Conservation (phyloP, 2,329 filamentous ascomycete genomes). For the Thermomyces lanuginosus region DNA sequence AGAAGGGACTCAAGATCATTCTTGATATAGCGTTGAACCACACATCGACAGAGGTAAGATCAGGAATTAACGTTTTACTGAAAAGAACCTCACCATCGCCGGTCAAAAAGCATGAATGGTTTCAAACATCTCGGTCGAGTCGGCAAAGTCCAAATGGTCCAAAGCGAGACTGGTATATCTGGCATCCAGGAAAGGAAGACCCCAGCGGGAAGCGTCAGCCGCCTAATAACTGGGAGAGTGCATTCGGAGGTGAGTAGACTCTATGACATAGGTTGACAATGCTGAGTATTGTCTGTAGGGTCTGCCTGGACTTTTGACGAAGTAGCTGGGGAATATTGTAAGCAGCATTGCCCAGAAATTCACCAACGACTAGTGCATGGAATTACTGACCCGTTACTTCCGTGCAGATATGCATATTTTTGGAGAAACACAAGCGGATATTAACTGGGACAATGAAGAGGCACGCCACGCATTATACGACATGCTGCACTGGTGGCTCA, state of each 20-base stretch:
- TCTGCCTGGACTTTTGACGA: constrained; percentile 43
- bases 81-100: background rate
- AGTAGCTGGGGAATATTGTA: constrained; percentile 46
- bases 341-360: constrained; percentile 2
- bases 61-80: background rate
- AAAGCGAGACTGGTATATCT: constrained; percentile 9
- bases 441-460: constrained; percentile 61
- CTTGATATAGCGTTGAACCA: constrained; percentile 34
- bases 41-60: constrained; percentile 15
- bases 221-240: constrained; percentile 5
- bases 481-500: constrained; percentile 58
- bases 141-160: background rate
- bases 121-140: constrained; percentile 4
- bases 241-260: constrained; percentile 3
- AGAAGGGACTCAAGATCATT: constrained; percentile 33
- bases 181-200: constrained; percentile 9
- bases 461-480: constrained; percentile 51
- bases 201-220: constrained; percentile 1
- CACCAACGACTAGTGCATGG: too few relatives aligned
- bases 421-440: constrained; percentile 53
- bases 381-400: too few relatives aligned
- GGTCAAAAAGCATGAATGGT: constrained; percentile 3
- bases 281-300: background rate
- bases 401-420: constrained; percentile 59
- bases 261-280: background rate